Evolutionary conservation across 306 rosid genomes (phyloP).

Genomic region (Heteromeles arbutifolia): DNA sequence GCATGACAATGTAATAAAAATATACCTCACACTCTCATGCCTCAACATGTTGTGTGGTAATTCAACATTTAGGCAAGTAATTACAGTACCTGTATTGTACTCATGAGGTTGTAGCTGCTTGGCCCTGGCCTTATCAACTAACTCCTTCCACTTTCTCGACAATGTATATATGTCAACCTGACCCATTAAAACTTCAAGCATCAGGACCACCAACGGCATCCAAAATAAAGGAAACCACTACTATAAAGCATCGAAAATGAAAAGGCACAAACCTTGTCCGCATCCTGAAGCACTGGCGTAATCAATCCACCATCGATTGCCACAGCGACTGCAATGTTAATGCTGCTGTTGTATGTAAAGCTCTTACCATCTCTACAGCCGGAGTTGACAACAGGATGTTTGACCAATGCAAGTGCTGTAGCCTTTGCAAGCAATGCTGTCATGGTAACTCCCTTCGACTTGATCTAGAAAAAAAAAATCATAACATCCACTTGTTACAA

Average conservation of each 20-base stretch:
- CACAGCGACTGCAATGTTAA: constrained; percentile 91
- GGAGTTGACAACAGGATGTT: constrained; percentile 89
- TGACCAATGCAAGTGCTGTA: constrained; percentile 77
- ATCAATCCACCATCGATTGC: constrained; percentile 89
- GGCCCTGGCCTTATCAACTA: constrained; percentile 92
- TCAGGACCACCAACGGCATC: neutral
- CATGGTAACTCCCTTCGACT: constrained; percentile 98
- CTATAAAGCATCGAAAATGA: neutral
- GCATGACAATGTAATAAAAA: neutral
- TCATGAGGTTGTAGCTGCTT: constrained; percentile 97
- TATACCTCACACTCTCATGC: neutral
- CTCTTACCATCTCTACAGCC: constrained; percentile 96
- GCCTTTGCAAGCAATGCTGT: constrained; percentile 99
- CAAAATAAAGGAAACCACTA: constrained; percentile 9
- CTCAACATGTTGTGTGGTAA: neutral
- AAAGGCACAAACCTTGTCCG: constrained; percentile 62
- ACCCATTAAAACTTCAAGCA: neutral
- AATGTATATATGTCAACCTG: constrained; percentile 83
- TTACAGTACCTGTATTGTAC: constrained; percentile 57
- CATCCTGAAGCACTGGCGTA: constrained; percentile 92
- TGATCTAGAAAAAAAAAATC: constrained; percentile 44
- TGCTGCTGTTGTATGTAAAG: constrained; percentile 74
- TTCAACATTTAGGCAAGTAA: neutral
- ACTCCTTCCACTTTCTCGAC: constrained; percentile 95
- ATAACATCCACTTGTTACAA: neutral